phyloP scores from a whole-genome alignment of 495 filamentous ascomycete genomes.

The Penicillium tannophilum region DNA sequence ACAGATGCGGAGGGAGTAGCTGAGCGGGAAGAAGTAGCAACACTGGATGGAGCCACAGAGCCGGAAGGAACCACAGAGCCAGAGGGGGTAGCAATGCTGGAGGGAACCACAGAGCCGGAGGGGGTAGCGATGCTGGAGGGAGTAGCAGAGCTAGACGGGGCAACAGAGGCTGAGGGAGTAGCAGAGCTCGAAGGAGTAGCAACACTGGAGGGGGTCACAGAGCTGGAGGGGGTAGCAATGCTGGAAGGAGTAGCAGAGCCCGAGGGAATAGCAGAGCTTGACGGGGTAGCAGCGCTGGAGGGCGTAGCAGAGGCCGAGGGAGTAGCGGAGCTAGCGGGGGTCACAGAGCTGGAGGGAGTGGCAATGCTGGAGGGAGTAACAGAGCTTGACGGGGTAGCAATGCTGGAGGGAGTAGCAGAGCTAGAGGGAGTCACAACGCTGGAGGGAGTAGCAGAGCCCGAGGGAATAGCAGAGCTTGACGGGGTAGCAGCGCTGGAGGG shows the following conservation, averaged over 20 bases:
- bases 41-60: background rate
- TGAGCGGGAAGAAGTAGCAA: background rate
- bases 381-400: constrained; percentile 6
- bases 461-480: constrained; percentile 13
- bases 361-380: background rate
- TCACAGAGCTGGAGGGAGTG: background rate
- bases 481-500: constrained; percentile 14
- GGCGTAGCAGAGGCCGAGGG: background rate
- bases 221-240: constrained; percentile 1
- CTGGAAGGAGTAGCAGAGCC: background rate
- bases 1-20: constrained; percentile 11
- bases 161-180: background rate
- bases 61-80: too few relatives aligned
- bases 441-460: constrained; percentile 1
- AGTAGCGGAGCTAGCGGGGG: background rate
- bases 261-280: background rate
- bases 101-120: background rate
- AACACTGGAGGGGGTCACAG: too few relatives aligned
- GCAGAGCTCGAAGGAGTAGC: constrained; percentile 3
- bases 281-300: background rate
- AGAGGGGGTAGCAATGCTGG: background rate
- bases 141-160: background rate
- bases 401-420: constrained; percentile 17
- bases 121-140: background rate
- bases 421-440: constrained; percentile 16